Conservation (phyloP, 805 yeast species). For the Yarrowia sp. region DNA sequence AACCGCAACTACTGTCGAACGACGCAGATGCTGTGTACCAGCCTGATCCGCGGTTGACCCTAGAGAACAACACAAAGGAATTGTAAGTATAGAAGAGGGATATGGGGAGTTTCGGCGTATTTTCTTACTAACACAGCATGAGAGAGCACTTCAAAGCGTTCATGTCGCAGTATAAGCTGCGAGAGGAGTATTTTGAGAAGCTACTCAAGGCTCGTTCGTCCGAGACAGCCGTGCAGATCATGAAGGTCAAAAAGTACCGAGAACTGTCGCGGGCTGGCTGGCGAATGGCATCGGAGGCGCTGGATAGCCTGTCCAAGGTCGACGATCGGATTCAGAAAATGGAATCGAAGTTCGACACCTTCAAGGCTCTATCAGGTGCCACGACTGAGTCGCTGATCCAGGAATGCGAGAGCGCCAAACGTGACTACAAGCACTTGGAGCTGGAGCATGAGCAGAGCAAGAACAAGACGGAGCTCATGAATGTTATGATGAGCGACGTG, state of each 20-base stretch:
- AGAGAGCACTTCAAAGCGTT: slow-evolving; percentile 30
- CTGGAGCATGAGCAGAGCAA: slow-evolving; percentile 16
- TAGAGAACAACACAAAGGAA: slow-evolving; percentile 16
- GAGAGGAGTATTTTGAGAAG: slow-evolving; percentile 20
- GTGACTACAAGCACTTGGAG: slow-evolving; percentile 11
- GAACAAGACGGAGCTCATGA: slow-evolving; percentile 30
- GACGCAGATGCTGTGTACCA: slow-evolving; percentile 3
- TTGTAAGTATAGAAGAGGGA: slow-evolving; percentile 8
- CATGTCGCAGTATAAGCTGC: slow-evolving; percentile 11
- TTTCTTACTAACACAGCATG: slow-evolving; percentile 32
- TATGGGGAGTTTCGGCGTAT: background rate
- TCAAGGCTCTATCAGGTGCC: background rate
- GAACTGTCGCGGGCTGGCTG: slow-evolving; percentile 31
- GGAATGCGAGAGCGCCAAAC: slow-evolving; percentile 7
- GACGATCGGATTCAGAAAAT: background rate
- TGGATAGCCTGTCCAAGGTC: slow-evolving; percentile 20
- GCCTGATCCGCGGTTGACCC: slow-evolving; percentile 3
- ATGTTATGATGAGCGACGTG: slow-evolving; percentile 31
- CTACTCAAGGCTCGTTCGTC: slow-evolving; percentile 28
- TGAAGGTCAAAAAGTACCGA: slow-evolving; percentile 34
- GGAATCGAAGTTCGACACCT: background rate
- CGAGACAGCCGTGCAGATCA: slow-evolving; percentile 27
- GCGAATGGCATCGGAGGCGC: slow-evolving; percentile 35
- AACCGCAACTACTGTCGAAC: slow-evolving; percentile 5
- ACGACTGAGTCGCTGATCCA: slow-evolving; percentile 29